These are phyloP conservation scores for Cafeteria roenbergensis DNA, from an alignment of 108 stramenopile genomes.

Conservation along the genomic window DNA sequence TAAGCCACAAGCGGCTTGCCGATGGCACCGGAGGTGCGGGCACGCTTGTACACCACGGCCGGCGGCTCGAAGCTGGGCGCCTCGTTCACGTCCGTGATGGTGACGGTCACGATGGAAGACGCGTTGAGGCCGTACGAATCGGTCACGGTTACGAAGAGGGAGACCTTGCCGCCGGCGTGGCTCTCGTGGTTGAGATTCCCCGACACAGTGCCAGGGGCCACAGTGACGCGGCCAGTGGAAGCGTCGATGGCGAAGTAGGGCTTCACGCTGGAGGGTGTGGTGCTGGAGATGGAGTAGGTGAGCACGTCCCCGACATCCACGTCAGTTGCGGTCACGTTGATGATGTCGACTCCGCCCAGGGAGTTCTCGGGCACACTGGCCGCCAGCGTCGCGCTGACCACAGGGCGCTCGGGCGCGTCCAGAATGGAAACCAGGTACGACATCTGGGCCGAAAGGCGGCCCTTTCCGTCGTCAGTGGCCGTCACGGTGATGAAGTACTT, in stretches of 20 bases:
- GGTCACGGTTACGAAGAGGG: neutral
- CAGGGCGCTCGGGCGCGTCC: neutral
- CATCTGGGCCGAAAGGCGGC: neutral
- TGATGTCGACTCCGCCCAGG: neutral
- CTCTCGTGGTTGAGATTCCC: too few relatives aligned
- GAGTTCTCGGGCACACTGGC: neutral
- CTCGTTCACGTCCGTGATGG: neutral
- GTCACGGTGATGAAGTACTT: neutral
- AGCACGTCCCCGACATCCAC: neutral
- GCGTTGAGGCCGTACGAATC: neutral
- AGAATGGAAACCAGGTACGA: neutral
- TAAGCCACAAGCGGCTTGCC: too few relatives aligned
- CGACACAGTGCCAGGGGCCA: too few relatives aligned
- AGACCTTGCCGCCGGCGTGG: too few relatives aligned
- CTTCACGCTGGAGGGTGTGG: neutral
- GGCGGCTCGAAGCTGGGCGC: neutral
- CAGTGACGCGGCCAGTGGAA: neutral
- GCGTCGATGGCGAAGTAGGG: neutral
- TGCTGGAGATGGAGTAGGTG: neutral
- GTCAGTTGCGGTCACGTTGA: neutral
- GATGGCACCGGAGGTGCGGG: too few relatives aligned
- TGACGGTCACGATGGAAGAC: neutral
- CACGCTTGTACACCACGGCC: neutral
- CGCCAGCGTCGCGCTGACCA: neutral
- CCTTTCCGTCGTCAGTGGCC: neutral